A percentile compares a stretch with the other conserved stretches of the same genome.
These are phyloP conservation scores for Gautieria morchelliformis DNA, from an alignment of 768 basidiomycete species.

Conservation along the genomic window DNA sequence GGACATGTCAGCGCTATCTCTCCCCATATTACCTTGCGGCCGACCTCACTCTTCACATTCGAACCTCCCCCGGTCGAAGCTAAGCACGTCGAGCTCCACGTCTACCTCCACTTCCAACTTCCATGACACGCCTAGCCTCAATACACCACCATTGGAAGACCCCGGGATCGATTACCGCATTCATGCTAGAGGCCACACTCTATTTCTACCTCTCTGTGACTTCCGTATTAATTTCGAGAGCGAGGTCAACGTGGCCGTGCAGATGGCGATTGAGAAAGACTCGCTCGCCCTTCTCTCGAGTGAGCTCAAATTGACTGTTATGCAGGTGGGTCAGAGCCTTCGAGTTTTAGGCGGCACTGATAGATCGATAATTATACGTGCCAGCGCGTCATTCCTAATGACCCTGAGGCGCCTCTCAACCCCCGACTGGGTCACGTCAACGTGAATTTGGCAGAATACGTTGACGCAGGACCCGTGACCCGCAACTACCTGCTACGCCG, in stretches of 20 bases:
- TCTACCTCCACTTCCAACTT: conserved; percentile 7
- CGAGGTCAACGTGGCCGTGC: conserved; percentile 44
- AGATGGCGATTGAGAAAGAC: conserved; percentile 51
- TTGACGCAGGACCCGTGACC: conserved; percentile 44
- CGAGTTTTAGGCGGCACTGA: not conserved
- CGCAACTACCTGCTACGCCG: conserved; percentile 59
- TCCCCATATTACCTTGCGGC: no score
- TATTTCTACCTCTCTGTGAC: conserved; percentile 48
- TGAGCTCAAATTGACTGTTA: conserved; percentile 57
- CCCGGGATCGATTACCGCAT: conserved; percentile 12
- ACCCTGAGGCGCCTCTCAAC: conserved; percentile 44
- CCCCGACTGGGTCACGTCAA: conserved; percentile 55
- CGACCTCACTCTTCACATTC: no score
- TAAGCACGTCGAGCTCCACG: not conserved
- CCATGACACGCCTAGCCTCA: not conserved
- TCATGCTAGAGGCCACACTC: conserved; percentile 50
- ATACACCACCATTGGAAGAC: conserved; percentile 10
- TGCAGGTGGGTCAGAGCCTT: conserved; percentile 31
- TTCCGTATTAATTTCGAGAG: conserved; percentile 59
- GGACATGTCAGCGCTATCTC: not conserved
- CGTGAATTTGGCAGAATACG: conserved; percentile 71
- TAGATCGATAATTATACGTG: not conserved
- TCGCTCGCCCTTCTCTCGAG: conserved; percentile 39
- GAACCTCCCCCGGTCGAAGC: not conserved
- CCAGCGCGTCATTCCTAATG: conserved; percentile 49